phyloP scores from a whole-genome alignment of 2,329 filamentous ascomycete species.

The Colletotrichum sp. region DNA sequence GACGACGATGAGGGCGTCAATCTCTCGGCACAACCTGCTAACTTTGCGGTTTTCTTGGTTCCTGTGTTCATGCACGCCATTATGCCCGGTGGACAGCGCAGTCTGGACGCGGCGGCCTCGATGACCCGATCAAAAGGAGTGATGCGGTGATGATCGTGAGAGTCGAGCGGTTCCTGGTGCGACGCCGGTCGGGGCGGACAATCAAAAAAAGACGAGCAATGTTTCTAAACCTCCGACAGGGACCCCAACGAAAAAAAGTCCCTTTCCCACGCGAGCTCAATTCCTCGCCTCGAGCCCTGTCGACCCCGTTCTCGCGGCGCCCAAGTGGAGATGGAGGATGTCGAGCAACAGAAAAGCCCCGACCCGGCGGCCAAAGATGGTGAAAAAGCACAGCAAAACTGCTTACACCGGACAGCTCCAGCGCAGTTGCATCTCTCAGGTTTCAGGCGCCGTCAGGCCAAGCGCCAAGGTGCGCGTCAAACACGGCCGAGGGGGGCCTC shows the following conservation, averaged over 20 bases:
- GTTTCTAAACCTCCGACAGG: neutral
- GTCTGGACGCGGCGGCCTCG: neutral
- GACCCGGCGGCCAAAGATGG: neutral
- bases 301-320: neutral
- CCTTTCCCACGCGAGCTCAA: neutral
- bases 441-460: constrained; percentile 14
- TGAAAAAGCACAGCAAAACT: neutral
- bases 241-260: neutral
- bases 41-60: neutral
- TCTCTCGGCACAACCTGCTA: neutral
- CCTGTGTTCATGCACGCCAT: neutral
- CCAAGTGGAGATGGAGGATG: neutral
- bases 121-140: neutral
- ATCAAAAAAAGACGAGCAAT: neutral
- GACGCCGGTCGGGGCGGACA: neutral
- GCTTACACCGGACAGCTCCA: neutral
- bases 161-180: neutral
- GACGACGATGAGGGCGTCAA: neutral
- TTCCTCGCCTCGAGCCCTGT: neutral
- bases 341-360: neutral
- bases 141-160: neutral
- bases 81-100: neutral
- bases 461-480: constrained; percentile 18
- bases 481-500: constrained; percentile 2
- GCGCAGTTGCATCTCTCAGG: neutral